These are phyloP conservation scores for Cercospora citrullina DNA, from an alignment of 2,329 filamentous ascomycete genomes.

Conservation along the genomic window DNA sequence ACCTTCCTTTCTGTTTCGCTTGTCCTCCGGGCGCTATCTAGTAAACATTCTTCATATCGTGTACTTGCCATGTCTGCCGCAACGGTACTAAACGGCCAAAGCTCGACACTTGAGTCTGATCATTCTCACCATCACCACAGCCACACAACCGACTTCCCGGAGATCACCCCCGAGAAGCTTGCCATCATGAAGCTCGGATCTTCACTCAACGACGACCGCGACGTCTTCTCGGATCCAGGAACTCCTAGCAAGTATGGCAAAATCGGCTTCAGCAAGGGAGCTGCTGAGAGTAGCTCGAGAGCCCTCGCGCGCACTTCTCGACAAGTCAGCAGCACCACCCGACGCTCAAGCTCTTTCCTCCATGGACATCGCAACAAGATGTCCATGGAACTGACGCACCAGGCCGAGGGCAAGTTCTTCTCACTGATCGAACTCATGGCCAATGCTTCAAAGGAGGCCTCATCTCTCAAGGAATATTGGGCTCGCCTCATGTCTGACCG, in stretches of 20 bases:
- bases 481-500: constrained; percentile 34
- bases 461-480: constrained; percentile 37
- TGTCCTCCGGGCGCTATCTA: neutral
- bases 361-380: constrained; percentile 33
- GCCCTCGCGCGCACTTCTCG: constrained; percentile 24
- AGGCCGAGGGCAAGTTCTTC: constrained; percentile 38
- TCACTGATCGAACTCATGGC: constrained; percentile 37
- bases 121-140: neutral
- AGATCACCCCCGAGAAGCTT: constrained; percentile 30
- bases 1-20: neutral
- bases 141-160: constrained; percentile 6
- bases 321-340: constrained; percentile 25
- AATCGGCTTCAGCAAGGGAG: constrained; percentile 17
- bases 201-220: constrained; percentile 20
- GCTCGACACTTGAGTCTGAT: constrained; percentile 1
- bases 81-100: constrained; percentile 6
- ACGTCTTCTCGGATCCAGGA: constrained; percentile 29
- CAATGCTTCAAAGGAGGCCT: constrained; percentile 35
- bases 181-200: constrained; percentile 28
- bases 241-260: constrained; percentile 18
- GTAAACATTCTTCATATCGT: neutral
- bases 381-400: constrained; percentile 33
- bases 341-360: constrained; percentile 31
- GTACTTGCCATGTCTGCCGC: constrained; percentile 3
- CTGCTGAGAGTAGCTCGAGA: constrained; percentile 13